Conservation (phyloP, 345 rosid genomes). For the Mercurialis annua region DNA sequence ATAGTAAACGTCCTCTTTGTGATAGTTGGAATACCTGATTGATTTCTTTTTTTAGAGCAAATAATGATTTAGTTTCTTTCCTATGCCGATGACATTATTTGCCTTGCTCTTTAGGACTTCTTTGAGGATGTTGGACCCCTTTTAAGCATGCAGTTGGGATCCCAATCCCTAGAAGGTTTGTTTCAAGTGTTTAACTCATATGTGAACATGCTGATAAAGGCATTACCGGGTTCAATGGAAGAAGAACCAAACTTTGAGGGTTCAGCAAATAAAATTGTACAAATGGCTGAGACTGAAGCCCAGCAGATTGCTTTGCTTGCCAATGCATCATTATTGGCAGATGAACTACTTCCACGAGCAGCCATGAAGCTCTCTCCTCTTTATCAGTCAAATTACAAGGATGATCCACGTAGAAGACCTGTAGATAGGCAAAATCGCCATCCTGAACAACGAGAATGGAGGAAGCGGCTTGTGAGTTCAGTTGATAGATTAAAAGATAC, state of each 20-base stretch:
- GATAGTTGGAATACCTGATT: constrained; percentile 9
- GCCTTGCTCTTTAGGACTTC: constrained; percentile 62
- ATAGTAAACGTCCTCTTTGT: not conserved
- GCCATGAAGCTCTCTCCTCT: constrained; percentile 85
- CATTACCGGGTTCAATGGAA: constrained; percentile 94
- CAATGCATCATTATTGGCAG: constrained; percentile 93
- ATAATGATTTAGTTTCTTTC: constrained; percentile 4
- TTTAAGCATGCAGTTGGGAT: constrained; percentile 96
- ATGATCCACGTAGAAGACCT: constrained; percentile 66
- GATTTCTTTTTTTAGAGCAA: constrained; percentile 6
- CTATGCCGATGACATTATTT: constrained; percentile 11
- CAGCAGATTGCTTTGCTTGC: constrained; percentile 97
- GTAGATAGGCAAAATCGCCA: constrained; percentile 88
- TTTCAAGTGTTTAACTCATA: constrained; percentile 93
- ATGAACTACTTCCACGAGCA: constrained; percentile 96
- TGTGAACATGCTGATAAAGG: constrained; percentile 77
- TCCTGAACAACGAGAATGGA: constrained; percentile 99
- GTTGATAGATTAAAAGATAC: constrained; percentile 90
- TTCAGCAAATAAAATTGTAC: constrained; percentile 74
- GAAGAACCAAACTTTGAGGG: constrained; percentile 86
- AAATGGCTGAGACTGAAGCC: constrained; percentile 90
- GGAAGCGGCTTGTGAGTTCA: constrained; percentile 71
- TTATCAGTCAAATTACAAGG: constrained; percentile 53
- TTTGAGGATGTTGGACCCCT: constrained; percentile 99
- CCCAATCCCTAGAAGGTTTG: constrained; percentile 86